These are phyloP conservation scores for Ophiorrhiza pumila DNA, from an alignment of 257 asterid species.

Conservation along the genomic window DNA sequence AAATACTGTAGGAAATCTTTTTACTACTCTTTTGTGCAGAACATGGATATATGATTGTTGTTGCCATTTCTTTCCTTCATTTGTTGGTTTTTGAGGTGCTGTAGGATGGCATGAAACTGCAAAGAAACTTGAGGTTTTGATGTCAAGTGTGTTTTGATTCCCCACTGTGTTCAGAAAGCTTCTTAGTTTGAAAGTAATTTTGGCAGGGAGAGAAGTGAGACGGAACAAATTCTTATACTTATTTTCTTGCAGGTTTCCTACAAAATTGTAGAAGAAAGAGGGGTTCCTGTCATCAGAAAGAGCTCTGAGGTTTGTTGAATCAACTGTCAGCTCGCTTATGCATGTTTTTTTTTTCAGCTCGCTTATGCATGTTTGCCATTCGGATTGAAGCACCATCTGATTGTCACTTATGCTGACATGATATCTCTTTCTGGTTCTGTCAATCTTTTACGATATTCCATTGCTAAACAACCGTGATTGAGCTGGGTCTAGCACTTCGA, in stretches of 20 bases:
- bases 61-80: not conserved
- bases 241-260: not conserved
- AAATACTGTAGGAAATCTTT: not conserved
- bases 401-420: constrained; percentile 36
- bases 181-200: too few species aligned
- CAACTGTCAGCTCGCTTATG: not conserved
- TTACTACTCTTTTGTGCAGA: not conserved
- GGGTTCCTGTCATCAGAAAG: not conserved
- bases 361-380: not conserved
- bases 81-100: not conserved
- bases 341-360: not conserved
- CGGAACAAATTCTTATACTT: not conserved
- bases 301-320: not conserved
- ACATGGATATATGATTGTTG: not conserved
- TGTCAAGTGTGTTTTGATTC: not conserved
- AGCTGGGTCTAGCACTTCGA: too few species aligned
- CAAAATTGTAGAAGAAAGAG: not conserved
- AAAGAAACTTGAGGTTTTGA: not conserved
- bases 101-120: not conserved
- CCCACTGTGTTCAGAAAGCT: not conserved
- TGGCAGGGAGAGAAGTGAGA: not conserved
- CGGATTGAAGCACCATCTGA: not conserved
- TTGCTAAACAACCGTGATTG: too few species aligned
- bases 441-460: too few species aligned
- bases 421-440: too few species aligned